Conservation (phyloP, 371 early-diverging fungal species). For the Apophysomyces ossiformis region DNA sequence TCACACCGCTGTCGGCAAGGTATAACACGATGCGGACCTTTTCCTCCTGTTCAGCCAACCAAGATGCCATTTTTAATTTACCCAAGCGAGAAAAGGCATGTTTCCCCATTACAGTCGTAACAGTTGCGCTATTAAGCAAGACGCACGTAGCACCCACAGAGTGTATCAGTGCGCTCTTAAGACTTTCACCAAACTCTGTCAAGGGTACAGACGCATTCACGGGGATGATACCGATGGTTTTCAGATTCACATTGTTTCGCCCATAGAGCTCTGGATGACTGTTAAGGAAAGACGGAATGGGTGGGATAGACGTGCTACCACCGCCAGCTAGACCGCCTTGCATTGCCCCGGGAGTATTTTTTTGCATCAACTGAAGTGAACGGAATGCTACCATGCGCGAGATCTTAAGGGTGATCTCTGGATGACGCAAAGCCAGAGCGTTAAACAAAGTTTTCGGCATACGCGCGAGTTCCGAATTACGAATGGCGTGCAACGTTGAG, state of each 20-base stretch:
- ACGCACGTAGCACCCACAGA: slow-evolving; percentile 75
- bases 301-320: slow-evolving; percentile 14
- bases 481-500: slow-evolving; percentile 96
- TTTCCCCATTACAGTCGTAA: slow-evolving; percentile 83
- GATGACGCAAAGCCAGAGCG: slow-evolving; percentile 86
- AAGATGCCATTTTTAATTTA: slow-evolving; percentile 86
- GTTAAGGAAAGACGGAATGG: slow-evolving; percentile 10
- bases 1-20: slow-evolving; percentile 91
- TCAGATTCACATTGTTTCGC: slow-evolving; percentile 87
- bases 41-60: slow-evolving; percentile 96
- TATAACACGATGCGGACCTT: slow-evolving; percentile 85
- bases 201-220: slow-evolving; percentile 85
- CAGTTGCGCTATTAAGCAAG: slow-evolving; percentile 79
- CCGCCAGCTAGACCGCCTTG: not conserved
- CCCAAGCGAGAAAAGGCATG: slow-evolving; percentile 93
- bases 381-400: slow-evolving; percentile 89
- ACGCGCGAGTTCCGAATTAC: slow-evolving; percentile 95
- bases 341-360: slow-evolving; percentile 27
- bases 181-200: slow-evolving; percentile 83
- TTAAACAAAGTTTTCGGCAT: slow-evolving; percentile 95
- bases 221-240: slow-evolving; percentile 93
- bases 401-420: slow-evolving; percentile 91
- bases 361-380: slow-evolving; percentile 55
- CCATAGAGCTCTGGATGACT: slow-evolving; percentile 56
- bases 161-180: slow-evolving; percentile 76